Conservation (phyloP, 1,284 basidiomycete species). For the Rhodotorula mucilaginosa region DNA sequence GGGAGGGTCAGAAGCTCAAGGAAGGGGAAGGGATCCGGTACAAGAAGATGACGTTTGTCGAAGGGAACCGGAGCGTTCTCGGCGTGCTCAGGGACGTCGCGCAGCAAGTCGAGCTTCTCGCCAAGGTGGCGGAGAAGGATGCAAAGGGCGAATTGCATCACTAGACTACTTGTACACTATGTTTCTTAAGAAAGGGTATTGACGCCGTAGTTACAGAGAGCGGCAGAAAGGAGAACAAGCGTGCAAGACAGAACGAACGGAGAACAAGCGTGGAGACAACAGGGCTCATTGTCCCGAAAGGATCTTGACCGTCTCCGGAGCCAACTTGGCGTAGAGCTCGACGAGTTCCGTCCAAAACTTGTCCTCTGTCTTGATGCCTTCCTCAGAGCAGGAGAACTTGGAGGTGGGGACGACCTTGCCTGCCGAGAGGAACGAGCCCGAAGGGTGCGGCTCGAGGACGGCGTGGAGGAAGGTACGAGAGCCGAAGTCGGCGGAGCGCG, state of each 20-base stretch:
- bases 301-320: not conserved
- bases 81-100: slow-evolving; percentile 75
- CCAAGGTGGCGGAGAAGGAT: slow-evolving; percentile 62
- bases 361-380: slow-evolving; percentile 14
- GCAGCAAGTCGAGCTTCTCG: slow-evolving; percentile 72
- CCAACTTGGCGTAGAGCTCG: slow-evolving; percentile 19
- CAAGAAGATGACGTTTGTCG: slow-evolving; percentile 82
- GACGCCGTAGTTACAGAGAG: no score
- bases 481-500: slow-evolving; percentile 3
- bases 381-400: slow-evolving; percentile 1
- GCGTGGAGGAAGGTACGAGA: slow-evolving; percentile 20
- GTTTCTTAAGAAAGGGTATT: not conserved
- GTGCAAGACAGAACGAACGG: no score
- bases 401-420: not conserved
- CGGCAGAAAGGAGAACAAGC: no score
- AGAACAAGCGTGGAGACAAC: no score
- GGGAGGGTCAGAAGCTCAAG: slow-evolving; percentile 26
- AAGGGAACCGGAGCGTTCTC: slow-evolving; percentile 76
- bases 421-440: not conserved
- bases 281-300: not conserved
- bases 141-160: slow-evolving; percentile 49
- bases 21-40: slow-evolving; percentile 78
- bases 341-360: slow-evolving; percentile 28
- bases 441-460: slow-evolving; percentile 1
- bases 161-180: not conserved